phyloP scores from a whole-genome alignment of 208 protist genomes.

The Novymonas esmeraldas region DNA sequence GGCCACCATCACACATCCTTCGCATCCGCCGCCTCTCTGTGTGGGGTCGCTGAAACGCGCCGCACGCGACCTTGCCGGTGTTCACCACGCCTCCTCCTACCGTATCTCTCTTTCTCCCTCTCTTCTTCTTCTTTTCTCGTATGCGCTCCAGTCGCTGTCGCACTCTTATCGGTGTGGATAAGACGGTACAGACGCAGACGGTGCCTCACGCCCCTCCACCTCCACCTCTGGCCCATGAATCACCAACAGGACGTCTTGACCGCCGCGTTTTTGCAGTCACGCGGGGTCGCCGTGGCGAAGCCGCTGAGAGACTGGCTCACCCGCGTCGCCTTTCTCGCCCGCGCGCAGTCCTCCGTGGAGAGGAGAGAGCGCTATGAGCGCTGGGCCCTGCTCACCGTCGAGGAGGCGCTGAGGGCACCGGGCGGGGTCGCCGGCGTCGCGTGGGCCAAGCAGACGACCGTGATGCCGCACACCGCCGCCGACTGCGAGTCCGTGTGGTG shows the following conservation, averaged over 20 bases:
- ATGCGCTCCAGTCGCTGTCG: no score
- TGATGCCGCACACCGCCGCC: slow-evolving; percentile 62
- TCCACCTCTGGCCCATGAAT: slow-evolving; percentile 28
- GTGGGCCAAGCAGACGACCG: slow-evolving; percentile 58
- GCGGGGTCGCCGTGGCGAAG: slow-evolving; percentile 48
- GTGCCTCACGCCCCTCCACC: no score
- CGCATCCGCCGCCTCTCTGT: no score
- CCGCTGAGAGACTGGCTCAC: slow-evolving; percentile 72
- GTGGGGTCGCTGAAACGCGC: no score
- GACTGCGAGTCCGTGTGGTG: slow-evolving; percentile 36
- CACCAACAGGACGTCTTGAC: slow-evolving; percentile 38
- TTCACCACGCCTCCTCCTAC: not conserved
- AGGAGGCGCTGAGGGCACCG: slow-evolving; percentile 42
- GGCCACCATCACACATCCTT: no score
- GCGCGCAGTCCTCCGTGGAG: slow-evolving; percentile 37
- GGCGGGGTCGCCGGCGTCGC: slow-evolving; percentile 41
- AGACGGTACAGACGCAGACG: no score
- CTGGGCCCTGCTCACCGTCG: slow-evolving; percentile 66
- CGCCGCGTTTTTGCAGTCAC: slow-evolving; percentile 46
- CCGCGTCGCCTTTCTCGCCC: slow-evolving; percentile 57
- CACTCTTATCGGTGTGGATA: no score
- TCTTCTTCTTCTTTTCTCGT: slow-evolving; percentile 13
- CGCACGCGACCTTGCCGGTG: not conserved
- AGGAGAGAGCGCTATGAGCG: slow-evolving; percentile 60
- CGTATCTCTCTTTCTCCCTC: not conserved